A percentile compares a stretch with the other conserved stretches of the same genome.
Evolutionary conservation across 805 yeast genomes (phyloP).

Genomic region (Cyberlindnera veronae): DNA sequence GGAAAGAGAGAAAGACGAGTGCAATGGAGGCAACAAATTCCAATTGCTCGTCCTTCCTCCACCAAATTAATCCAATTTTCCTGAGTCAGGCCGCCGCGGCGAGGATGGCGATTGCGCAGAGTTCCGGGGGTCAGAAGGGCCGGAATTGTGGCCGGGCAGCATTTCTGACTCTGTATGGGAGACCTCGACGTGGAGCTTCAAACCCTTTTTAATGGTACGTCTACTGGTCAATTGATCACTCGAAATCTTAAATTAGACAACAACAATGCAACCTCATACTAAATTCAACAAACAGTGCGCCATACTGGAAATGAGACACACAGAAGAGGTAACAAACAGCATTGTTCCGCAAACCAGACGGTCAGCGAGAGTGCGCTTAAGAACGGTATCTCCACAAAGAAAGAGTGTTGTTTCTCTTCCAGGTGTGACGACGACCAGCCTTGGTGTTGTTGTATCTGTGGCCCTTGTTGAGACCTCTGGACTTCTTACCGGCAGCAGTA

Average conservation of each 20-base stretch:
- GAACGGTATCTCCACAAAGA: slow-evolving; percentile 98
- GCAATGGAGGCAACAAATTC: slow-evolving; percentile 2
- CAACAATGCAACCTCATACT: not conserved
- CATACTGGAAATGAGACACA: not conserved
- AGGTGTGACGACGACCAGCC: slow-evolving; percentile 99
- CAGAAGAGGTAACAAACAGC: not conserved
- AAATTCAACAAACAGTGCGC: not conserved
- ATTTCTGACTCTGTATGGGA: slow-evolving; percentile 1
- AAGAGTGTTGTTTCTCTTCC: slow-evolving; percentile 99
- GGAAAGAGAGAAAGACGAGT: slow-evolving; percentile 1
- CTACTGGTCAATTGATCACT: not conserved
- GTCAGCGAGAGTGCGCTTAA: slow-evolving; percentile 11
- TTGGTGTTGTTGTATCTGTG: slow-evolving; percentile 97
- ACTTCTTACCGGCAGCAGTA: slow-evolving; percentile 96
- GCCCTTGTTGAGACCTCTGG: slow-evolving; percentile 99
- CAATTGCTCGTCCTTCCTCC: slow-evolving; percentile 5
- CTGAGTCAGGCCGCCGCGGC: slow-evolving; percentile 6
- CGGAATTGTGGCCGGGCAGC: slow-evolving; percentile 3
- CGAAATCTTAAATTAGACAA: not conserved
- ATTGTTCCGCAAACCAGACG: slow-evolving; percentile 1
- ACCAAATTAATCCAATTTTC: slow-evolving; percentile 17
- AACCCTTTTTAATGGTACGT: no score
- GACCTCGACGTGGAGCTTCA: no score
- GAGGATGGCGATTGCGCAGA: not conserved
- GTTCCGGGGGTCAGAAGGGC: slow-evolving; percentile 1